Conservation (phyloP, 2,329 filamentous ascomycete genomes). For the Neonectria sp. region DNA sequence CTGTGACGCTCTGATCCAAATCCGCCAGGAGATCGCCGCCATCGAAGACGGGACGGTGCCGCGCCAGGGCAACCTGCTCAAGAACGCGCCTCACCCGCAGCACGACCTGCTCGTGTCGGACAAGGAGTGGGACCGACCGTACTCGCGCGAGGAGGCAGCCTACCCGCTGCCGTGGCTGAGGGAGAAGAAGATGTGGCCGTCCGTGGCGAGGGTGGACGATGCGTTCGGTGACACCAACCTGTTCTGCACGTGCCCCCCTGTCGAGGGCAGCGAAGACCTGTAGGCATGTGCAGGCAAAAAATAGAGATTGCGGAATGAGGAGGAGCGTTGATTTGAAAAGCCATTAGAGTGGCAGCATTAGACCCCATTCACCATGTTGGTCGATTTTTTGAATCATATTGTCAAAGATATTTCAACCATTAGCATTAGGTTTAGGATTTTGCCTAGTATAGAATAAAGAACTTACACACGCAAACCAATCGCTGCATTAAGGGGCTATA, state of each 20-base stretch:
- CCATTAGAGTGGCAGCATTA: slow-evolving; percentile 21
- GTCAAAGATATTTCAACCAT: background rate
- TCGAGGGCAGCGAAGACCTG: slow-evolving; percentile 70
- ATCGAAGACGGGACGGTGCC: slow-evolving; percentile 87
- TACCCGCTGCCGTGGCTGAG: slow-evolving; percentile 86
- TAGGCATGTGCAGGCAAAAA: slow-evolving; percentile 27
- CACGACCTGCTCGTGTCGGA: slow-evolving; percentile 79
- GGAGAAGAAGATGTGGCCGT: slow-evolving; percentile 99
- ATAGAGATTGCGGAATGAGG: slow-evolving; percentile 32
- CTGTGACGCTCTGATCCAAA: slow-evolving; percentile 89
- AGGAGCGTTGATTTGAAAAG: slow-evolving; percentile 33
- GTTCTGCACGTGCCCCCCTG: slow-evolving; percentile 94
- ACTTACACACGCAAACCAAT: background rate
- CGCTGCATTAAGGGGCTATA: too few species aligned
- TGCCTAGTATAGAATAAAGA: slow-evolving; percentile 2
- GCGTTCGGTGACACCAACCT: slow-evolving; percentile 93
- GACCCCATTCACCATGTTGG: slow-evolving; percentile 17
- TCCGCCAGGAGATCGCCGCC: slow-evolving; percentile 86
- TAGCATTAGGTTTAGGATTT: background rate
- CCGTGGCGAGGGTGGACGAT: slow-evolving; percentile 88
- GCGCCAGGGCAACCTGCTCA: slow-evolving; percentile 85
- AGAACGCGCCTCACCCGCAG: slow-evolving; percentile 90
- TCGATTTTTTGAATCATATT: slow-evolving; percentile 3
- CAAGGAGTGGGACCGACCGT: slow-evolving; percentile 82
- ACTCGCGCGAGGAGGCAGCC: slow-evolving; percentile 85